Evolutionary conservation across 2,329 filamentous ascomycete genomes (phyloP).

Genomic region (Macrophomina phaseolina): DNA sequence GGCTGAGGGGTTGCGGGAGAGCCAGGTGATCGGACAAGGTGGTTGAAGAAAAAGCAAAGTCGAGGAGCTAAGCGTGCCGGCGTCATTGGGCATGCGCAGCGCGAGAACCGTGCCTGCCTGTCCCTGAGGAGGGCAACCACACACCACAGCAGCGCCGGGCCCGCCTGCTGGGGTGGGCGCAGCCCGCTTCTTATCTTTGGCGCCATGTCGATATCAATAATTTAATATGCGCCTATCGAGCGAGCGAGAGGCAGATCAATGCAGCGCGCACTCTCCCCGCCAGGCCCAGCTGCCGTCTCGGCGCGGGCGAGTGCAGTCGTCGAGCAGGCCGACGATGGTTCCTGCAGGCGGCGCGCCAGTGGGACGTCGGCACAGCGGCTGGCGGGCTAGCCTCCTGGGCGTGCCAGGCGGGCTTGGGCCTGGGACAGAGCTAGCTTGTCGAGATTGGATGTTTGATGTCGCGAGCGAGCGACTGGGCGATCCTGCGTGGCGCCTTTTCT

Average conservation of each 20-base stretch:
- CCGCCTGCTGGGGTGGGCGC: constrained; percentile 2
- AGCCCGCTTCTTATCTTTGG: constrained; percentile 24
- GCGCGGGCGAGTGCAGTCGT: neutral
- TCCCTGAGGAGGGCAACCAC: constrained; percentile 14
- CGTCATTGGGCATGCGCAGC: constrained; percentile 17
- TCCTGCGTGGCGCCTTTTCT: constrained; percentile 19
- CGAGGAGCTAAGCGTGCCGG: constrained; percentile 11
- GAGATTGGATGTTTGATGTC: constrained; percentile 25
- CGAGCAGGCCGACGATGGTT: neutral
- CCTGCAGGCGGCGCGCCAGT: neutral
- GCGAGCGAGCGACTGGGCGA: constrained; percentile 24
- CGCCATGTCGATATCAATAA: constrained; percentile 25
- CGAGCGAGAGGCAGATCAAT: constrained; percentile 20
- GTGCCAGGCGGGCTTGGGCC: neutral
- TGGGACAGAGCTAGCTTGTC: constrained; percentile 1
- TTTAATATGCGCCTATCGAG: constrained; percentile 25
- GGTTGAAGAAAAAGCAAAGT: neutral
- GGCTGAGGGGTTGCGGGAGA: neutral
- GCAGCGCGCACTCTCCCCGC: neutral
- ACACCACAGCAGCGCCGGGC: constrained; percentile 15
- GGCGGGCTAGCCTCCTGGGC: neutral
- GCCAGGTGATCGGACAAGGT: neutral
- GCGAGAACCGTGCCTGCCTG: constrained; percentile 14
- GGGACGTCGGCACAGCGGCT: neutral
- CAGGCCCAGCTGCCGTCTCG: neutral